These are phyloP conservation scores for Capsicum baccatum DNA, from an alignment of 257 asterid species.

Conservation along the genomic window DNA sequence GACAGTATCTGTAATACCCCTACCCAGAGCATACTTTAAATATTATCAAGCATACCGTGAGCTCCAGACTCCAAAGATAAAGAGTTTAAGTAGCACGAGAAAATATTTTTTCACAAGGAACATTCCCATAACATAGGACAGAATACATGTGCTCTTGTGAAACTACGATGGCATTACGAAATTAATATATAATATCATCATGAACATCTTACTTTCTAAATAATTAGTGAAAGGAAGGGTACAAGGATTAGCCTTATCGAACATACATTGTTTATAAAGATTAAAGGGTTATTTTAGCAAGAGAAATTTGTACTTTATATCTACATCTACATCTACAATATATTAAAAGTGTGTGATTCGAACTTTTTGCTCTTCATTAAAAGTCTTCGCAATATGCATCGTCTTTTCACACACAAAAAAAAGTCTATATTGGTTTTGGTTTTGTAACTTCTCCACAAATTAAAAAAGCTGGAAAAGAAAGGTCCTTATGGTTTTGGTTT, in stretches of 20 bases:
- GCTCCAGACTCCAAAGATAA: neutral
- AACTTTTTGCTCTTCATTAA: no score
- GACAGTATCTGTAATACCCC: conserved; percentile 9
- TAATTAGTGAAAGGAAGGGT: neutral
- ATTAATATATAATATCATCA: neutral
- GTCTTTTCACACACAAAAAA: no score
- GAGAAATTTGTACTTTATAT: no score
- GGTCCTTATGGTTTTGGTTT: no score
- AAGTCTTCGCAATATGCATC: no score
- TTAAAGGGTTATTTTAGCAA: neutral
- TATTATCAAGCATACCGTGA: neutral
- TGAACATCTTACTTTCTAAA: neutral
- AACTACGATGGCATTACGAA: no score
- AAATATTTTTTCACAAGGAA: neutral
- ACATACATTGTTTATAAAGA: neutral
- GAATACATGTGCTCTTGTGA: no score
- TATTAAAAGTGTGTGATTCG: no score
- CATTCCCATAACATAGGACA: neutral
- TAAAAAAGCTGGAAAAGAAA: no score
- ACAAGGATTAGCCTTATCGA: neutral
- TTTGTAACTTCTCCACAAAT: no score
- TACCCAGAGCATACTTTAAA: neutral
- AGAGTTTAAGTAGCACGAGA: neutral
- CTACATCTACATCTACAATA: no score
- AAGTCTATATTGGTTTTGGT: no score